A percentile compares a stretch with the other conserved stretches of the same genome.
phyloP scores from a whole-genome alignment of 306 rosid genomes.

The Fagus sylvatica region DNA sequence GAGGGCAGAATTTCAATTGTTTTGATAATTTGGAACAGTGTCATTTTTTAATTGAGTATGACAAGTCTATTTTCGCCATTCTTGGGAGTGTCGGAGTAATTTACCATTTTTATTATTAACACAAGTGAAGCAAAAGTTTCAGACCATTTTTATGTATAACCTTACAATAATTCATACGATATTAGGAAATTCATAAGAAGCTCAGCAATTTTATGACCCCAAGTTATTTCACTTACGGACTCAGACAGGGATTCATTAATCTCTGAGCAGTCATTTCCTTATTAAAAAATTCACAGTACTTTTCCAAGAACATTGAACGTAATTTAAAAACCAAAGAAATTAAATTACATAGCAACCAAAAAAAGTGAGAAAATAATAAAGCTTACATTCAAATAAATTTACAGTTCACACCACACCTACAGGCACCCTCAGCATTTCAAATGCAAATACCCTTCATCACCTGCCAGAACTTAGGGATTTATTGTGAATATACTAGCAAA shows the following conservation, averaged over 20 bases:
- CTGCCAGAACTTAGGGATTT: slow-evolving; percentile 9
- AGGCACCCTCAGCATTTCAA: slow-evolving; percentile 8
- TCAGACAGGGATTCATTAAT: neutral
- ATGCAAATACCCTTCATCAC: slow-evolving; percentile 6
- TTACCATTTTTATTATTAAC: too few relatives aligned
- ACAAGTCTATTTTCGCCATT: too few relatives aligned
- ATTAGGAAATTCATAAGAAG: neutral
- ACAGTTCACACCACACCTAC: slow-evolving; percentile 10
- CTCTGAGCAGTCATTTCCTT: neutral
- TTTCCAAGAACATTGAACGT: neutral
- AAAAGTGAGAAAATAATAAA: neutral
- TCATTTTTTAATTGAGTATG: too few relatives aligned
- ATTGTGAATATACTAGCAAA: neutral
- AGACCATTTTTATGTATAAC: neutral
- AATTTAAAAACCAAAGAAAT: neutral
- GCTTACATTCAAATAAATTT: neutral
- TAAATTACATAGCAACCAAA: neutral
- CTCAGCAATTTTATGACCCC: neutral
- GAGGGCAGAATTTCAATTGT: too few relatives aligned
- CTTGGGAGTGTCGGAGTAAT: too few relatives aligned
- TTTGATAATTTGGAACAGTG: too few relatives aligned
- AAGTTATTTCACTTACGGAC: neutral
- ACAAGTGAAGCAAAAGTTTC: neutral
- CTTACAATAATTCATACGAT: neutral
- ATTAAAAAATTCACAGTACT: neutral